Base-by-base conservation (phyloP, 2,329 filamentous ascomycete genomes). In the Blastomyces emzantsi region DNA sequence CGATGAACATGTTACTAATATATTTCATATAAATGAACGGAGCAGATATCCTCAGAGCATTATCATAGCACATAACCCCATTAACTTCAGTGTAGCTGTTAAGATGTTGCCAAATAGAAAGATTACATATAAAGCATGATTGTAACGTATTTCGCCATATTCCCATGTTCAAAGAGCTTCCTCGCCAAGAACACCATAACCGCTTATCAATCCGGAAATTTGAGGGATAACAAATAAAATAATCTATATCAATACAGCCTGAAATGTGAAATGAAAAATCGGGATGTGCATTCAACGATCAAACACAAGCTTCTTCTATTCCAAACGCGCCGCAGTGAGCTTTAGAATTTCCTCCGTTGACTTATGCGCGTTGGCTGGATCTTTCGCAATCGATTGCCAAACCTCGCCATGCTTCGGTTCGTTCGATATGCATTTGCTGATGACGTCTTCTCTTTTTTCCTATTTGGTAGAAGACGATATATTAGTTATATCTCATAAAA, bases 321-420 rank as follows among this genome's bases (percentile, higher is more conserved):
- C 63, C 56, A 69, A 66, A 66, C 65, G 71, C 60, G 80, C 82
- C 0, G 89, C 88, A 28, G 95, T 92, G 66, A 92, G 75, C 78
- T 89, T 90, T 70, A 99, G 74, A 19, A 97, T 83, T 74, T 96
- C 91, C 76, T 96, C 92, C 0, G 85, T 83, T 13, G 82, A 81
- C 79, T 88, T 88, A 62, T 84, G 80, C 30, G 89, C 89, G 75
- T 96, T 95, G 75, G 82, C 83, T 0, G 93, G 93, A 70, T 92
- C 86, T 81, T 99, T 99, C 22, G 88, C 86, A 3, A 97, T 82
- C 9, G 80, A 78, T 79, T 96, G 90, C 94, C 94, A 99, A 33
- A 89, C 80, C 81, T 99, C 94, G 17, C 94, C 94, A 75, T 99
- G 92, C 70, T 87, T 87, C 3, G 95, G 95, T 75, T 97, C 94